Evolutionary conservation across 1,284 basidiomycete species (phyloP).

Genomic region (Amylostereum chailletii): DNA sequence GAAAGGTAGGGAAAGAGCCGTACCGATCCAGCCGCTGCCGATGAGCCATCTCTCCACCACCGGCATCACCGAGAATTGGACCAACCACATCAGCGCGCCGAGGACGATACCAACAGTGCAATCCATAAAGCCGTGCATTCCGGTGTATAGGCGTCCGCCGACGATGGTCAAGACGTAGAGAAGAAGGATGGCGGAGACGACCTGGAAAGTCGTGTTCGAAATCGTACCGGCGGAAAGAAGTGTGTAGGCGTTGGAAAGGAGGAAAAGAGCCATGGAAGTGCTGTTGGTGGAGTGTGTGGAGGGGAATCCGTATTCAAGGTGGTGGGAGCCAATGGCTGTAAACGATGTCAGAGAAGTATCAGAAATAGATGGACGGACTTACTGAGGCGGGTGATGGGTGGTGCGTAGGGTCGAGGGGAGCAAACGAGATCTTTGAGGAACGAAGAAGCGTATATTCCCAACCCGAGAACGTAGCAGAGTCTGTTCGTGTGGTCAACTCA

Average conservation of each 20-base stretch:
- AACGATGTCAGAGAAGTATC: constrained; percentile 1
- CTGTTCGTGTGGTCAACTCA: constrained; percentile 25
- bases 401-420: constrained; percentile 84
- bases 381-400: constrained; percentile 85
- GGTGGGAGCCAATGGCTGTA: constrained; percentile 75
- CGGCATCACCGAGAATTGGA: constrained; percentile 29
- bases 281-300: constrained; percentile 94
- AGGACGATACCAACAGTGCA: constrained; percentile 59
- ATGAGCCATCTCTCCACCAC: constrained; percentile 42
- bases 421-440: constrained; percentile 88
- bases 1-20: constrained; percentile 9
- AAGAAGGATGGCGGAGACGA: constrained; percentile 5
- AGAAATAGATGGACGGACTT: constrained; percentile 16
- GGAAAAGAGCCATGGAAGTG: constrained; percentile 79
- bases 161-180: constrained; percentile 10
- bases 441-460: constrained; percentile 80
- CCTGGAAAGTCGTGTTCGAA: constrained; percentile 14
- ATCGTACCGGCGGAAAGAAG: constrained; percentile 28
- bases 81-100: constrained; percentile 60
- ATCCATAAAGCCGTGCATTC: constrained; percentile 85
- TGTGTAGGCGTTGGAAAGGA: constrained; percentile 49
- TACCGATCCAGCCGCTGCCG: constrained; percentile 46
- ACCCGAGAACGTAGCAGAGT: constrained; percentile 63
- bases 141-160: constrained; percentile 68
- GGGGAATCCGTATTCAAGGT: constrained; percentile 90